Evolutionary conservation across 352 stramenopile genomes (phyloP), one percentile per base, ranked within the genome.

Genomic region (Peronospora farinosa): DNA sequence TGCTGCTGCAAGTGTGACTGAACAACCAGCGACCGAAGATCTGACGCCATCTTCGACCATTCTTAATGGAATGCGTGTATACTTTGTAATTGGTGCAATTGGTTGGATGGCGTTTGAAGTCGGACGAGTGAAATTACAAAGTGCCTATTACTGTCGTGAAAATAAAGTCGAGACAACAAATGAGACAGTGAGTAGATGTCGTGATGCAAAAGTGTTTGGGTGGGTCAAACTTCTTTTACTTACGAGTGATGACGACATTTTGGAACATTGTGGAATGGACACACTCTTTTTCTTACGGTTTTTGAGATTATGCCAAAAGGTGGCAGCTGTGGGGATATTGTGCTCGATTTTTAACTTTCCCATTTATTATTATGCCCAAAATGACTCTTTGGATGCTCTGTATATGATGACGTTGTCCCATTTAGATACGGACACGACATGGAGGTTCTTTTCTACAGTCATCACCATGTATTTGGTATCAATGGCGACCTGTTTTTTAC

Each of bases 281-380:
- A 88, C 81, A 50, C 67, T 92, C 23, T 86, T 89, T 54, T 86
- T 88, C 27, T 51, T 92, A 30, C 81, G 81, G 19, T 89, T 92
- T 35, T 9, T 90, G 48, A 54, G 73, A 5, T 40, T 92, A 3
- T 81, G 74, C 41, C 71, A 88, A 40, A 92, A 92, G 48, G 56
- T 92, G 3, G 76, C 81, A 30, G 57, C 51, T 6, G 64, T 85
- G 28, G 69, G 63, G 7, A 60, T 92, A 2, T 1, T 81, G 19
- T 58, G 87, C 37, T 89, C 78, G n/a, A 64, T 43, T 5, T 74
- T 59, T 32, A 72, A 81, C 30, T 92, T 92, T 56, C 81, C 81
- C 19, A 70, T 90, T n/a, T 92, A 92, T 52, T 88, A 76, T 53
- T 80, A 83, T 39, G 76, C 54, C 2, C 53, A 76, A 41, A 33